Conservation (phyloP, 345 rosid species). For the Populus ilicifolia region DNA sequence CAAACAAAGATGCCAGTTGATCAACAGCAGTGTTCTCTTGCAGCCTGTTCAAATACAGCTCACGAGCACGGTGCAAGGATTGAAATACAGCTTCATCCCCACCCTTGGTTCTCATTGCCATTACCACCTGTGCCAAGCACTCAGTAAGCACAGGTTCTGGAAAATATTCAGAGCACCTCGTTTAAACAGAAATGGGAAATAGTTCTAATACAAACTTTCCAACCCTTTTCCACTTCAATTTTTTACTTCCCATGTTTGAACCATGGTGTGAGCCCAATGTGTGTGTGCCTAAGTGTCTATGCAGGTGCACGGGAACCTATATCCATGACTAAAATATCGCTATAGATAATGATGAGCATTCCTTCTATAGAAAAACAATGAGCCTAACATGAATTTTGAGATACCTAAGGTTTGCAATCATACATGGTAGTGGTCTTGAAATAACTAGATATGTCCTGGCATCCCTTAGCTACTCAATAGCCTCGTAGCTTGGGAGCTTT, state of each 20-base stretch:
- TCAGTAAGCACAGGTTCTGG: not conserved
- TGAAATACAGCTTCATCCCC: conserved; percentile 76
- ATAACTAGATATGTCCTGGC: not conserved
- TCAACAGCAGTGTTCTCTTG: conserved; percentile 57
- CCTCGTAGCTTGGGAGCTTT: no score
- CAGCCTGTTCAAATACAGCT: conserved; percentile 49
- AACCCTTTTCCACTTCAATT: not conserved
- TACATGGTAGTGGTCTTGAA: not conserved
- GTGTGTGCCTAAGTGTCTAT: not conserved
- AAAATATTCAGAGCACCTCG: not conserved
- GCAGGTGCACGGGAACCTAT: not conserved
- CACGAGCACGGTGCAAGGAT: conserved; percentile 66
- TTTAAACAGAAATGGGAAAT: not conserved
- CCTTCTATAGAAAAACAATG: not conserved
- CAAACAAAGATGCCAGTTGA: conserved; percentile 82
- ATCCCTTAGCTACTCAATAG: no score
- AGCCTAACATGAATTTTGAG: not conserved
- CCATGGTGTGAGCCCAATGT: not conserved
- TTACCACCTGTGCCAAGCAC: conserved; percentile 54
- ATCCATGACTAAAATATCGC: not conserved
- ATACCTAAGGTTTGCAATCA: not conserved
- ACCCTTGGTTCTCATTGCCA: conserved; percentile 67
- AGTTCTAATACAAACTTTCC: not conserved
- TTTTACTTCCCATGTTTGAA: not conserved
- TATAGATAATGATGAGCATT: not conserved